phyloP scores from a whole-genome alignment of 371 early-diverging fungal genomes.

The Entomophthora muscae region DNA sequence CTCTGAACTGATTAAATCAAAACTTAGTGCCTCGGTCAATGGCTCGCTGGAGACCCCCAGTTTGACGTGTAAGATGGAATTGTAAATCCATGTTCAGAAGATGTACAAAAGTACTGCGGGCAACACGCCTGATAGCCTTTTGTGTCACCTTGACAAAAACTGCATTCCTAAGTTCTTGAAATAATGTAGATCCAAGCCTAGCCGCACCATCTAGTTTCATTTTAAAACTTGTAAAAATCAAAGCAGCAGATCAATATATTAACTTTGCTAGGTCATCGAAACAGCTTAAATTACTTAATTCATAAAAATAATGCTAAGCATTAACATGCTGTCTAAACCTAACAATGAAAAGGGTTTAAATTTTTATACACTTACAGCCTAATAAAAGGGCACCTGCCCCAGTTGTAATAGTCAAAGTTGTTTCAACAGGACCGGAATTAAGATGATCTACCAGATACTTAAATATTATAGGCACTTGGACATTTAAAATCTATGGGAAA shows the following conservation, averaged over 20 bases:
- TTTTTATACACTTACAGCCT: constrained; percentile 67
- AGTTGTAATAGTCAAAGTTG: constrained; percentile 39
- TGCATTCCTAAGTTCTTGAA: constrained; percentile 83
- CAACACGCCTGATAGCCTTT: constrained; percentile 74
- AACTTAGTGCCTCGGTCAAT: constrained; percentile 95
- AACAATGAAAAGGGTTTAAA: no score
- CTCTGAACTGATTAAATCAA: background rate
- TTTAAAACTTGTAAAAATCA: background rate
- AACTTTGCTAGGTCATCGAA: background rate
- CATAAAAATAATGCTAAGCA: no score
- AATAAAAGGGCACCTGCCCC: constrained; percentile 73
- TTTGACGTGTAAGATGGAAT: constrained; percentile 82
- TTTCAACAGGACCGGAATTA: constrained; percentile 23
- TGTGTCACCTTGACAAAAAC: constrained; percentile 92
- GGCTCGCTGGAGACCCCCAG: constrained; percentile 85
- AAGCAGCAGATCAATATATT: no score
- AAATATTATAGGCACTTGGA: constrained; percentile 88
- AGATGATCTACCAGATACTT: constrained; percentile 71
- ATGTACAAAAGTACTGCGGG: constrained; percentile 73
- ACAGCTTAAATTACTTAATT: background rate
- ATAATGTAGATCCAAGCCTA: constrained; percentile 58
- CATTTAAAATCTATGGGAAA: constrained; percentile 67
- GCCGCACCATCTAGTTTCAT: constrained; percentile 58
- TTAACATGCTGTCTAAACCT: no score
- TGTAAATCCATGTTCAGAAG: constrained; percentile 65